These are phyloP conservation scores for Dothistroma pini DNA, from an alignment of 2,329 filamentous ascomycete genomes.

Conservation along the genomic window DNA sequence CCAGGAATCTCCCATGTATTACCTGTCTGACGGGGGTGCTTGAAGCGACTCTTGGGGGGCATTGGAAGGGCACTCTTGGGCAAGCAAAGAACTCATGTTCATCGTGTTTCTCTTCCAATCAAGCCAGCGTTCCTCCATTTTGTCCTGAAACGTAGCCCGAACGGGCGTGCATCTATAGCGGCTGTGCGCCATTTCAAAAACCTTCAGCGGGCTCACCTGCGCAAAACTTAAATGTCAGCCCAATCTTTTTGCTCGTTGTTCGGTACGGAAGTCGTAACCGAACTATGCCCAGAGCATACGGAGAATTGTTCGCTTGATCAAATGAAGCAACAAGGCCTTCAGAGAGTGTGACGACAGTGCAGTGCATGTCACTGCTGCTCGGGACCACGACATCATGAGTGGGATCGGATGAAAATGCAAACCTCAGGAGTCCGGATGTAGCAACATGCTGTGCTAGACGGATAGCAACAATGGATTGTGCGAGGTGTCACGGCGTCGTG, in stretches of 20 bases:
- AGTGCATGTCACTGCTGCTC: slow-evolving; percentile 3
- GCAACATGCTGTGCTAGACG: slow-evolving; percentile 2
- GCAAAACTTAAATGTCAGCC: neutral
- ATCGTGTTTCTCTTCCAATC: neutral
- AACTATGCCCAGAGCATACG: neutral
- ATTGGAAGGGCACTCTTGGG: neutral
- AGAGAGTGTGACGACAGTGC: slow-evolving; percentile 6
- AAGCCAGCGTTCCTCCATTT: no score
- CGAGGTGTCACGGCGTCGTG: slow-evolving; percentile 8
- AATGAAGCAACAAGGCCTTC: slow-evolving; percentile 2
- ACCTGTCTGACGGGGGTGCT: neutral
- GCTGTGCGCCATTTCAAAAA: slow-evolving; percentile 3
- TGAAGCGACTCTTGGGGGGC: neutral
- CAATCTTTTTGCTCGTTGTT: neutral
- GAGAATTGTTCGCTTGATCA: neutral
- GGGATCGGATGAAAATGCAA: neutral
- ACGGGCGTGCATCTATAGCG: slow-evolving; percentile 7
- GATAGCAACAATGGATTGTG: slow-evolving; percentile 4
- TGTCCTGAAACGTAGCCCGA: slow-evolving; percentile 4
- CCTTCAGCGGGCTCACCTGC: neutral
- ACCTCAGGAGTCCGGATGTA: slow-evolving; percentile 7
- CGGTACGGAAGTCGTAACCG: slow-evolving; percentile 4
- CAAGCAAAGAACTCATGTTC: neutral
- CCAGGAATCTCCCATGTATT: neutral
- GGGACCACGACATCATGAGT: neutral